These are phyloP conservation scores for Serendipita indica DNA, from an alignment of 768 basidiomycete species.

Conservation along the genomic window DNA sequence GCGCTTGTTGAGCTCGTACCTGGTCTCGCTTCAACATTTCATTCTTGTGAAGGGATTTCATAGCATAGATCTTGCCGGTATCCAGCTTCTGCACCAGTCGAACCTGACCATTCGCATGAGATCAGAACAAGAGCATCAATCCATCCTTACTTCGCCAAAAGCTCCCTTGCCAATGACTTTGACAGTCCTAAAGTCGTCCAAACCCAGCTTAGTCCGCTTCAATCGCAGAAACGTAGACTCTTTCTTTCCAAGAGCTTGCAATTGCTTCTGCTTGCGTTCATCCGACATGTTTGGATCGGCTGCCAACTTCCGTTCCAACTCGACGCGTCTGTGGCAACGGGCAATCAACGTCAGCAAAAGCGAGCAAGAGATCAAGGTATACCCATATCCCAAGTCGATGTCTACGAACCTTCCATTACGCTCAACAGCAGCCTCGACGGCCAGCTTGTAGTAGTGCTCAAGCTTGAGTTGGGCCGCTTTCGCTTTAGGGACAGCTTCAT, in stretches of 20 bases:
- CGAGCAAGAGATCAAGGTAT: too few relatives aligned
- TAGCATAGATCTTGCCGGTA: slow-evolving; percentile 96
- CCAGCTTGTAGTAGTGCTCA: slow-evolving; percentile 93
- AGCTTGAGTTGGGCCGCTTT: slow-evolving; percentile 89
- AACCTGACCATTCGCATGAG: slow-evolving; percentile 33
- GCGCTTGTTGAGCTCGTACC: slow-evolving; percentile 30
- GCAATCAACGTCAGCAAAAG: neutral
- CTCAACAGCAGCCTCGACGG: slow-evolving; percentile 89
- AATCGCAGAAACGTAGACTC: slow-evolving; percentile 82
- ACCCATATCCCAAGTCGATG: too few relatives aligned
- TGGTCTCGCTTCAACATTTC: slow-evolving; percentile 99
- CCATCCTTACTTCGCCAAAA: slow-evolving; percentile 71
- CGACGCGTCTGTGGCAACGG: slow-evolving; percentile 49
- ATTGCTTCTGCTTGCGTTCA: slow-evolving; percentile 72
- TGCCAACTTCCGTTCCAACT: slow-evolving; percentile 68
- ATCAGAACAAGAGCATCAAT: neutral
- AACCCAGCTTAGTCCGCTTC: slow-evolving; percentile 73
- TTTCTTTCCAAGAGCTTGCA: slow-evolving; percentile 70
- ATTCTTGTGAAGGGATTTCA: slow-evolving; percentile 94
- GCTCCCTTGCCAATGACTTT: slow-evolving; percentile 99
- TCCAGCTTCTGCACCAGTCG: slow-evolving; percentile 92
- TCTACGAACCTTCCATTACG: slow-evolving; percentile 63
- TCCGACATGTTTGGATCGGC: slow-evolving; percentile 56
- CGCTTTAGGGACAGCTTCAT: slow-evolving; percentile 66
- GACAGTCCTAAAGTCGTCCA: slow-evolving; percentile 89